phyloP scores from a whole-genome alignment of 2,329 filamentous ascomycete genomes.

The Calonectria hongkongensis region DNA sequence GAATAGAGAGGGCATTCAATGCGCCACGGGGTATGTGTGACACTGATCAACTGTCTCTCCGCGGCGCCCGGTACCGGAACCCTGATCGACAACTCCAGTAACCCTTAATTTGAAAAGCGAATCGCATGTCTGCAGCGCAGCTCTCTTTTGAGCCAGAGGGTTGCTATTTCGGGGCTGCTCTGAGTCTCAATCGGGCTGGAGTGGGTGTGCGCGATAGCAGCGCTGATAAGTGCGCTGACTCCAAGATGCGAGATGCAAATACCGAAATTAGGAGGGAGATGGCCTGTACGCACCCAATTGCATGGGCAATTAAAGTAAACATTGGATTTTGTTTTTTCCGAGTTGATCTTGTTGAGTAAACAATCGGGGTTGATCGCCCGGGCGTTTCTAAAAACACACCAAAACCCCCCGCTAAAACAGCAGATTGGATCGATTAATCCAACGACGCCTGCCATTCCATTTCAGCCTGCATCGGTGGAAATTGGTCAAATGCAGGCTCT shows the following conservation, averaged over 20 bases:
- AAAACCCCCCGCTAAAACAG: neutral
- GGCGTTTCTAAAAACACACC: neutral
- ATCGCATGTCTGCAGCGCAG: neutral
- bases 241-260: neutral
- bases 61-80: neutral
- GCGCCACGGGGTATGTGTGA: neutral
- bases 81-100: neutral
- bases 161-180: neutral
- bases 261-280: neutral
- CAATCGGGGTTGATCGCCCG: neutral
- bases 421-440: neutral
- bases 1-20: neutral
- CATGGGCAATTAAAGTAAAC: neutral
- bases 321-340: neutral
- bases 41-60: slow-evolving; percentile 4
- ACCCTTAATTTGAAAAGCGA: neutral
- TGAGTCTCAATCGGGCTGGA: neutral
- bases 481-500: slow-evolving; percentile 6
- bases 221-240: neutral
- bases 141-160: neutral
- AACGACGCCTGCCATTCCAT: neutral
- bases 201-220: neutral
- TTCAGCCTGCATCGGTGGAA: neutral
- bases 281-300: too few relatives aligned
- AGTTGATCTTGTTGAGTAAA: neutral